Percentiles rank a stretch among this genome's conserved stretches.
These are phyloP conservation scores for Aspergillus funiculosus DNA, from an alignment of 495 filamentous ascomycete species.

Conservation along the genomic window DNA sequence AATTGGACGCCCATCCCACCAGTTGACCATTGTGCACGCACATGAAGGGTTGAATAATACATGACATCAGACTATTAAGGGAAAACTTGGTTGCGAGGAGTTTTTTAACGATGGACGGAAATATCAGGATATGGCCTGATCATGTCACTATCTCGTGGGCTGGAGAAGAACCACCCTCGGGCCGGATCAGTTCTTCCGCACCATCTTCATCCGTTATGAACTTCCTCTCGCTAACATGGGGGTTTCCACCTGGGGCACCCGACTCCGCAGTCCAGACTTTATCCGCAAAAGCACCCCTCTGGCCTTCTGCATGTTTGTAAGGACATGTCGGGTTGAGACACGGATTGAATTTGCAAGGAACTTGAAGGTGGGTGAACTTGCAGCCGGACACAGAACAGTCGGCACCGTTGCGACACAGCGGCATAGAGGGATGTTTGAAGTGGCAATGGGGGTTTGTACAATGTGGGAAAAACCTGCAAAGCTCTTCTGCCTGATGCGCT, in stretches of 20 bases:
- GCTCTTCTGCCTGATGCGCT: constrained; percentile 70
- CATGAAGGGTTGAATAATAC: constrained; percentile 28
- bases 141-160: constrained; percentile 37
- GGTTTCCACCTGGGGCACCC: constrained; percentile 32
- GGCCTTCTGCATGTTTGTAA: constrained; percentile 90
- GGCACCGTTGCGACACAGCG: constrained; percentile 85
- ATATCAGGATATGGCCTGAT: constrained; percentile 10
- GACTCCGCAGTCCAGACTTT: constrained; percentile 80
- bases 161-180: constrained; percentile 42
- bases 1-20: constrained; percentile 32
- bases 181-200: constrained; percentile 74
- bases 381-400: constrained; percentile 80
- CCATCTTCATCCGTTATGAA: constrained; percentile 67
- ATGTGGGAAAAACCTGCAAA: constrained; percentile 93
- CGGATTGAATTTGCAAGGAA: constrained; percentile 83
- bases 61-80: constrained; percentile 22
- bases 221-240: constrained; percentile 85
- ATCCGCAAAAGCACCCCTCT: constrained; percentile 69
- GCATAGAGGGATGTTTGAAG: constrained; percentile 77
- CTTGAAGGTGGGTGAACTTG: constrained; percentile 81
- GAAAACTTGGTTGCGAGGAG: constrained; percentile 3
- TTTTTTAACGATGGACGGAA: too few relatives aligned
- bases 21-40: constrained; percentile 23
- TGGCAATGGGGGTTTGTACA: constrained; percentile 82
- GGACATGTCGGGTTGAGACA: constrained; percentile 79